Conservation (phyloP, 169 alveolate species). For the Cryptosporidium tyzzeri region DNA sequence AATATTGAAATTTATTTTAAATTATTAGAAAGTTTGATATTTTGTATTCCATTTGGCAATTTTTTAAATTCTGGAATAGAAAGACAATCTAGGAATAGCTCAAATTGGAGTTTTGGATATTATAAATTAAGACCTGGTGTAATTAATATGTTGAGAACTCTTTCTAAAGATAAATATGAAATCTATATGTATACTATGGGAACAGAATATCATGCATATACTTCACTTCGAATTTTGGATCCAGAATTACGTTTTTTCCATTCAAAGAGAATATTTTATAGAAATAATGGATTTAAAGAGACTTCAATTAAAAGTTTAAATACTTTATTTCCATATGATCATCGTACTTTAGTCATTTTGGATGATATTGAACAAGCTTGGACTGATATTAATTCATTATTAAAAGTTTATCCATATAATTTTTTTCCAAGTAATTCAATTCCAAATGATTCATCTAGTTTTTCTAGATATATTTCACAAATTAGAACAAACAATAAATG, state of each 20-base stretch:
- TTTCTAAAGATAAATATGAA: constrained; percentile 79
- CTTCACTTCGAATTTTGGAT: constrained; percentile 83
- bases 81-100: background rate
- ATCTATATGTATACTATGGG: constrained; percentile 88
- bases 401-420: constrained; percentile 63
- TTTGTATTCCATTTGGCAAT: constrained; percentile 52
- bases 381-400: constrained; percentile 52
- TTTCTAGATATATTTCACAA: constrained; percentile 47
- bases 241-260: constrained; percentile 78
- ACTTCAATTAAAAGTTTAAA: constrained; percentile 29
- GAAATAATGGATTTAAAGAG: constrained; percentile 57
- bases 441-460: constrained; percentile 24
- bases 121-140: constrained; percentile 89
- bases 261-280: constrained; percentile 64
- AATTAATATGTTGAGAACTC: constrained; percentile 79
- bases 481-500: constrained; percentile 53
- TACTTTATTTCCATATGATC: constrained; percentile 70
- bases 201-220: constrained; percentile 85
- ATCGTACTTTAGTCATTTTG: constrained; percentile 45
- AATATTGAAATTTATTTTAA: constrained; percentile 2
- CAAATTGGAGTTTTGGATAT: constrained; percentile 63
- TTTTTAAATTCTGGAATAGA: background rate
- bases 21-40: constrained; percentile 41
- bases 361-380: constrained; percentile 75
- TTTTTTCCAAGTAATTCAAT: constrained; percentile 44